phyloP scores from a whole-genome alignment of 192 early-diverging fungal genomes.

The Podochytrium sp. region DNA sequence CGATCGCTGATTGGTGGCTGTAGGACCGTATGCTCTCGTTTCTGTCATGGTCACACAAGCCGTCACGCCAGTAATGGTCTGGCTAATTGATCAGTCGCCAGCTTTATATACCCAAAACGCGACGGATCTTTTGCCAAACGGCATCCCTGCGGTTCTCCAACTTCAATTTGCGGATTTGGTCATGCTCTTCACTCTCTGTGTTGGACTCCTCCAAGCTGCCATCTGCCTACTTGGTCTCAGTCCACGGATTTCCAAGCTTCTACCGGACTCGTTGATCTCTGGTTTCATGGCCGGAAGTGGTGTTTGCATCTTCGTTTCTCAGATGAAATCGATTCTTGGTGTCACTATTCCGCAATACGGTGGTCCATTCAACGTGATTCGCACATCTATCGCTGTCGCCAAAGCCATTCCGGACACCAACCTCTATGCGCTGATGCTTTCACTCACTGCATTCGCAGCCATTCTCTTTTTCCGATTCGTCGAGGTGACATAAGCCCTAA shows the following conservation, averaged over 20 bases:
- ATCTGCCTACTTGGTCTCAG: constrained; percentile 3
- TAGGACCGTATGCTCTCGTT: constrained; percentile 13
- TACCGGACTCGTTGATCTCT: constrained; percentile 10
- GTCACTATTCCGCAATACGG: not conserved
- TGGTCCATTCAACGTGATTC: not conserved
- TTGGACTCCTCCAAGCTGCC: not conserved
- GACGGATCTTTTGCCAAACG: not conserved
- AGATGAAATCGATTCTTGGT: constrained; percentile 14
- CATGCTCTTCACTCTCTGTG: not conserved
- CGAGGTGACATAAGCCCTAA: too few relatives aligned
- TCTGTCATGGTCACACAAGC: constrained; percentile 26
- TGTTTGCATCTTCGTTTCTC: not conserved
- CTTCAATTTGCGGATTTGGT: not conserved
- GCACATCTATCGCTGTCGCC: not conserved
- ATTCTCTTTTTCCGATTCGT: too few relatives aligned
- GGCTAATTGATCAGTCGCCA: not conserved
- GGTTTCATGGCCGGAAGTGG: constrained; percentile 15
- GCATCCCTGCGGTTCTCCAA: not conserved
- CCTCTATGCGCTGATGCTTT: too few relatives aligned
- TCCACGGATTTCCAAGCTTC: not conserved
- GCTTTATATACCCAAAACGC: not conserved
- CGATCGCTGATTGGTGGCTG: too few relatives aligned
- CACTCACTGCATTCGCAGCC: too few relatives aligned
- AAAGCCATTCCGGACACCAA: not conserved
- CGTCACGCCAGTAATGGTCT: not conserved